A percentile compares a stretch with the other conserved stretches of the same genome.
These are phyloP conservation scores for Pythium oligandrum DNA, from an alignment of 352 stramenopile genomes.

Conservation along the genomic window DNA sequence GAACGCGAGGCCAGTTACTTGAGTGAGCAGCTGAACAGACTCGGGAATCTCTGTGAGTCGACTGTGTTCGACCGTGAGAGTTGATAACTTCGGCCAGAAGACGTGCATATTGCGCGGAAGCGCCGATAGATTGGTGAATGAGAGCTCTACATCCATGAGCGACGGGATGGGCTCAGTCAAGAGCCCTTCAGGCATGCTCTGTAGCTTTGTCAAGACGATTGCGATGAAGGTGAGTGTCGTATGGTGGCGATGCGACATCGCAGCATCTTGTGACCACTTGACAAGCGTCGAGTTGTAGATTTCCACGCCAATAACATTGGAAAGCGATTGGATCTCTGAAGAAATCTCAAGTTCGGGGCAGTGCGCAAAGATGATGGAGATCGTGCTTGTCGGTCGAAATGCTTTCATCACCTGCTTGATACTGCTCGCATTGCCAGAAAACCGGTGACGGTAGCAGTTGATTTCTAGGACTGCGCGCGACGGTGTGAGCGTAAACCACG, in stretches of 20 bases:
- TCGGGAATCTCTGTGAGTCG: neutral
- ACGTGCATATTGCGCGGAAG: neutral
- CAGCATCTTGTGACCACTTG: neutral
- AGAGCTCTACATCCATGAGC: neutral
- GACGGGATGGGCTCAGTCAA: neutral
- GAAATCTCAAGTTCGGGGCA: slow-evolving; percentile 1
- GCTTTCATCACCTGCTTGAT: neutral
- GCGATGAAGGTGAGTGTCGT: neutral
- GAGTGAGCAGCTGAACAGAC: neutral
- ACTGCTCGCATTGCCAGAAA: neutral
- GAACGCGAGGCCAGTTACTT: neutral
- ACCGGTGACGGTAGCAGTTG: slow-evolving; percentile 1
- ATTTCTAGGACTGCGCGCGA: neutral
- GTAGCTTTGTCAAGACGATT: neutral
- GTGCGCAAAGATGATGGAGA: slow-evolving; percentile 2
- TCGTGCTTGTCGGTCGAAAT: neutral
- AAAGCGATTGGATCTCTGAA: neutral
- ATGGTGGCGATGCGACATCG: neutral
- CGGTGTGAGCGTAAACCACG: slow-evolving; percentile 1
- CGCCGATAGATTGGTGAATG: neutral
- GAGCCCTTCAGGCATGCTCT: neutral
- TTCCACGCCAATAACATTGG: neutral
- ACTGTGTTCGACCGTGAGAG: neutral
- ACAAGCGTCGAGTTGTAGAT: neutral
- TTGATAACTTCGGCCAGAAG: neutral